These are phyloP conservation scores for Phytopythium montanum DNA, from an alignment of 352 stramenopile species.

Conservation along the genomic window DNA sequence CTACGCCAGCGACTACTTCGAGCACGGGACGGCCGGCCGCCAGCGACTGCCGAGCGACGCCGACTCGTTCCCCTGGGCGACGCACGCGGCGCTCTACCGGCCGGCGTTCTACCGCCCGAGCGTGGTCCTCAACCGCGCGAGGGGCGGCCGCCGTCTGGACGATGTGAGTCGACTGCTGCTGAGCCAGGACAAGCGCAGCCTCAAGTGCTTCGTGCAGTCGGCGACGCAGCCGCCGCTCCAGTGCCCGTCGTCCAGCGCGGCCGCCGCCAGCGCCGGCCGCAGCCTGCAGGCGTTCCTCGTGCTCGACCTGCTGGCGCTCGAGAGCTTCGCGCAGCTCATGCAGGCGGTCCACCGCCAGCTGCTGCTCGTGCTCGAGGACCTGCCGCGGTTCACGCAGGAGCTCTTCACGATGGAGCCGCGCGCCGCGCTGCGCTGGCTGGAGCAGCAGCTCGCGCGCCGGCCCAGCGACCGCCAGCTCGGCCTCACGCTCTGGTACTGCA, in stretches of 20 bases:
- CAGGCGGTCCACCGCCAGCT: slow-evolving; percentile 31
- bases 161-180: slow-evolving; percentile 44
- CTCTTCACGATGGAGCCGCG: slow-evolving; percentile 28
- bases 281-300: neutral
- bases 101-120: slow-evolving; percentile 46
- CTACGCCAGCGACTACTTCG: slow-evolving; percentile 21
- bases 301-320: neutral
- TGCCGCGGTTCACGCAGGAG: slow-evolving; percentile 26
- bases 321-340: slow-evolving; percentile 37
- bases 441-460: slow-evolving; percentile 24
- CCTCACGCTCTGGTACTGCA: slow-evolving; percentile 44
- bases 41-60: slow-evolving; percentile 11
- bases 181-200: slow-evolving; percentile 59
- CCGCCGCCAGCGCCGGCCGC: neutral
- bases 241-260: neutral
- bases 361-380: slow-evolving; percentile 20
- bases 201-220: slow-evolving; percentile 55
- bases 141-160: slow-evolving; percentile 31
- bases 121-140: slow-evolving; percentile 41
- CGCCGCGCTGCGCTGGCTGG: slow-evolving; percentile 24
- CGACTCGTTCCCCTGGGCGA: slow-evolving; percentile 29
- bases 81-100: slow-evolving; percentile 20
- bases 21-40: slow-evolving; percentile 2
- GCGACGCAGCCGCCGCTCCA: neutral
- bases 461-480: slow-evolving; percentile 14